Evolutionary conservation across 1,284 basidiomycete species (phyloP).

Genomic region (Gymnopus androsaceus): DNA sequence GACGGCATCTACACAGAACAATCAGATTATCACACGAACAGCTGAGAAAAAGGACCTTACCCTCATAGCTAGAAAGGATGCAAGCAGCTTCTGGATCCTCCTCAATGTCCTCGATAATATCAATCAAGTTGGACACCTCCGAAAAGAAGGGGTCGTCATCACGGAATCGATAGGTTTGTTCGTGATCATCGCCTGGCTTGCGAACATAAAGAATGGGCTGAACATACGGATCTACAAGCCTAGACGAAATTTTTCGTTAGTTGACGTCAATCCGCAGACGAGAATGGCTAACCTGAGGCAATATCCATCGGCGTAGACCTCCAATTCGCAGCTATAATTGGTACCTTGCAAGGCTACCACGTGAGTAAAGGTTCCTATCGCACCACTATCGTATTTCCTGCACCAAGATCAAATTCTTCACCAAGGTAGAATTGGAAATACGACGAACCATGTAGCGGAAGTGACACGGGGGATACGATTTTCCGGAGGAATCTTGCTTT

Average conservation of each 20-base stretch:
- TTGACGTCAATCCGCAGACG: neutral
- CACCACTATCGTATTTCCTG: conserved; percentile 92
- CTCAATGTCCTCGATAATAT: conserved; percentile 80
- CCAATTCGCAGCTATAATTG: conserved; percentile 91
- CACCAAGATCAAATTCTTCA: conserved; percentile 5
- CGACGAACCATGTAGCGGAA: conserved; percentile 68
- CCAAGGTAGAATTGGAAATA: neutral
- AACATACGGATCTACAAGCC: conserved; percentile 87
- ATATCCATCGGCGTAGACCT: conserved; percentile 90
- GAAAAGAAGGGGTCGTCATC: conserved; percentile 94
- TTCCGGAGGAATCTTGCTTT: conserved; percentile 73
- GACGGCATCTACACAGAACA: conserved; percentile 65
- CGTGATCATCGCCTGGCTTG: conserved; percentile 82
- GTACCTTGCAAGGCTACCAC: conserved; percentile 86
- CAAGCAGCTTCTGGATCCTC: conserved; percentile 68
- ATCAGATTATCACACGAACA: neutral
- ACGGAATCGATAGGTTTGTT: conserved; percentile 73
- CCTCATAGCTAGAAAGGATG: conserved; percentile 77
- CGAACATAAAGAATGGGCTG: conserved; percentile 85
- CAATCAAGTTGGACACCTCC: conserved; percentile 83
- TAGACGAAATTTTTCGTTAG: conserved; percentile 28
- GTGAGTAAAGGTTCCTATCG: conserved; percentile 88
- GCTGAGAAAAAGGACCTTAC: conserved; percentile 37
- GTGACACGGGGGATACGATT: conserved; percentile 84
- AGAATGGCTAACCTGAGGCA: conserved; percentile 58